Evolutionary conservation across 2,329 filamentous ascomycete genomes (phyloP), one percentile per base, ranked within the genome.

Genomic region (Cordyceps pruinosa): DNA sequence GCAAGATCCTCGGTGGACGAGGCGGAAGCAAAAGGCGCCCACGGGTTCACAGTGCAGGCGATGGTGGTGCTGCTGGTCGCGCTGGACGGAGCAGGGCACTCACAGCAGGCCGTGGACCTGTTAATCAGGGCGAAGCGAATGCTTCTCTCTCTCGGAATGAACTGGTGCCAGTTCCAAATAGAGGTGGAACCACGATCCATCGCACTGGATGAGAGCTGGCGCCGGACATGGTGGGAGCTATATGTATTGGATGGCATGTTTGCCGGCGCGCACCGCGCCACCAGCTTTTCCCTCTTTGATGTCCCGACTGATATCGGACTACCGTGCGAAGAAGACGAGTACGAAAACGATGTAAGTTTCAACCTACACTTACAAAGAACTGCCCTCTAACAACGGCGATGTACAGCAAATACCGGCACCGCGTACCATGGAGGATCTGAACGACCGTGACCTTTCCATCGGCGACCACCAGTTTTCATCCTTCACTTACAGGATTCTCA

Each of bases 161-260:
- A 55, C 25, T 30, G 17, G 5, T 6, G 13, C 5, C 39, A n/a
- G 19, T 26, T 44, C 15, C 2, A 25, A 0, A 19, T 9, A 4
- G 15, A 44, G 19, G 17, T 21, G 1, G 21, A 23, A 15, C 13
- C 7, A 13, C 9, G 42, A 13, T 46, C 32, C 6, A 19, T 13
- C 0, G 73, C 88, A 8, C 66, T 89, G 3, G 86, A 89, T 65
- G 89, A 94, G 69, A 86, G 84, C 68, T 84, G 87, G 79, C 81
- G 89, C 19, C 79, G 89, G 57, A 94, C 89, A 1, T 94, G 89
- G 89, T 94, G 89, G 89, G 88, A 79, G 59, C 63, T 79, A 21
- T 90, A 85, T 65, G 79, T 87, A 10, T 78, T 87, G 10, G 89
- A 92, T 67, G 87, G 86, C 53, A 86, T 92, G 78, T 78, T 92